Base-by-base conservation (phyloP, 768 basidiomycete species). In the Kwoniella europaea region DNA sequence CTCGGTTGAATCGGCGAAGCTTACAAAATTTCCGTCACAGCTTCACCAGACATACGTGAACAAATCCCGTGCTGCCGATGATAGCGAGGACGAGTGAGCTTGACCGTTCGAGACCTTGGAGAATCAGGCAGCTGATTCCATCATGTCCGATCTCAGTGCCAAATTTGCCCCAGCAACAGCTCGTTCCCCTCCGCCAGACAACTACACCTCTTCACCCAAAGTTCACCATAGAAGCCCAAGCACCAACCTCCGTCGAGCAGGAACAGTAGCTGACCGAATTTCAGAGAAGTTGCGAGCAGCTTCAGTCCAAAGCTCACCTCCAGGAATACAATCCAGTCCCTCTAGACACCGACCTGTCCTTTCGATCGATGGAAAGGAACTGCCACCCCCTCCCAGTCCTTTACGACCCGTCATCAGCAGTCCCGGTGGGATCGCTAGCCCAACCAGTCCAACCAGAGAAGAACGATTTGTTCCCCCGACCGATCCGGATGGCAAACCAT, bases 1-100 rank as follows among this genome's bases (percentile, higher is more conserved):
- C 29, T 29, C 4, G 29, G 1, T 6, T 29, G 29, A 29, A 4
- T 29, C 29, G 29, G 29, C 1, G 3, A 4, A 29, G 29, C 29
- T 29, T 6, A 29, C 29, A 29, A 2, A 4, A 29, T 29, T 29
- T 4, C 29, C 29, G 4, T 29, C 29, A 5, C 81, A 90, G 83
- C 84, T 94, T 72, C 93, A 92, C 84, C 87, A 90, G 63, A 86
- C 88, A 65, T 96, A 96, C 79, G 82, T 92, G 12, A 83, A 87
- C 42, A 96, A 94, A 83, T 90, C 88, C 0, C 88, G 92, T 65
- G 88, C 88, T 52, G 94, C 94, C 16, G 94, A 97, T 76, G 94
- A 97, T 79, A 90, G 91, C 9, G 93, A 93, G 81, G 94, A 97
- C 81, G 94, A 96, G 94, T 96, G 83, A 78, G 93, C 86, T 35